A percentile compares a stretch with the other conserved stretches of the same genome.
These are phyloP conservation scores for Erysimum pusillum DNA, from an alignment of 441 rosid species.

Conservation along the genomic window DNA sequence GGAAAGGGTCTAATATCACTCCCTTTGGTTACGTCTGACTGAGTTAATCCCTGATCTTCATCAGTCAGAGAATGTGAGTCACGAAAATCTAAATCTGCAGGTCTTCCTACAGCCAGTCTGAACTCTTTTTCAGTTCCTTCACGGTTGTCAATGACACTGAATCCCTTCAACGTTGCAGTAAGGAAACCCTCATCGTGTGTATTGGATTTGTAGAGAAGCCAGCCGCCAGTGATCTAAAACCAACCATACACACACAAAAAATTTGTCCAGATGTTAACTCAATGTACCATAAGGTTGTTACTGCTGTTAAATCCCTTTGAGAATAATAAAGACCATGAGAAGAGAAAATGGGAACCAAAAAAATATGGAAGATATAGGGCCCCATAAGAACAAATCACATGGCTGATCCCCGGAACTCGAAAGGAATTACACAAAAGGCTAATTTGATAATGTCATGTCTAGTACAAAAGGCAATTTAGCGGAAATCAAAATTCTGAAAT, in stretches of 20 bases:
- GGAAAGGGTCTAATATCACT: constrained; percentile 63
- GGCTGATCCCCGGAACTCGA: constrained; percentile 23
- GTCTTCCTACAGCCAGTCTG: constrained; percentile 85
- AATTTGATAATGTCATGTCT: constrained; percentile 27
- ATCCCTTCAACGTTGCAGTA: constrained; percentile 87
- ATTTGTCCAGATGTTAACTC: constrained; percentile 28
- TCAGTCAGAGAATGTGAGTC: constrained; percentile 45
- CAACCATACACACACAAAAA: constrained; percentile 33
- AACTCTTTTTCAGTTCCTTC: constrained; percentile 87
- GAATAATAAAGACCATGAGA: constrained; percentile 17
- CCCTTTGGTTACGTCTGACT: constrained; percentile 49
- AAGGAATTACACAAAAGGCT: constrained; percentile 21
- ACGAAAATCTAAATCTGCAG: constrained; percentile 59
- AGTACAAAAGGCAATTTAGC: constrained; percentile 16
- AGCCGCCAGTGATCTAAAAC: constrained; percentile 75
- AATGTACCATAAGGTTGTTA: constrained; percentile 27
- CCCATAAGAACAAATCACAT: constrained; percentile 23
- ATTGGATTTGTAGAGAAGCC: constrained; percentile 91
- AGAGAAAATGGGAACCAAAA: constrained; percentile 28
- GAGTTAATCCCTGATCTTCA: constrained; percentile 49
- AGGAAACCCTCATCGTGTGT: constrained; percentile 76
- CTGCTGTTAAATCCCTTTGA: constrained; percentile 11
- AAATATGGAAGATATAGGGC: constrained; percentile 24
- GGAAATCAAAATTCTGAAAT: constrained; percentile 13
- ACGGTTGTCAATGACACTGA: constrained; percentile 91